These are phyloP conservation scores for Rhizophlyctis rosea DNA, from an alignment of 192 early-diverging fungal species.

Conservation along the genomic window DNA sequence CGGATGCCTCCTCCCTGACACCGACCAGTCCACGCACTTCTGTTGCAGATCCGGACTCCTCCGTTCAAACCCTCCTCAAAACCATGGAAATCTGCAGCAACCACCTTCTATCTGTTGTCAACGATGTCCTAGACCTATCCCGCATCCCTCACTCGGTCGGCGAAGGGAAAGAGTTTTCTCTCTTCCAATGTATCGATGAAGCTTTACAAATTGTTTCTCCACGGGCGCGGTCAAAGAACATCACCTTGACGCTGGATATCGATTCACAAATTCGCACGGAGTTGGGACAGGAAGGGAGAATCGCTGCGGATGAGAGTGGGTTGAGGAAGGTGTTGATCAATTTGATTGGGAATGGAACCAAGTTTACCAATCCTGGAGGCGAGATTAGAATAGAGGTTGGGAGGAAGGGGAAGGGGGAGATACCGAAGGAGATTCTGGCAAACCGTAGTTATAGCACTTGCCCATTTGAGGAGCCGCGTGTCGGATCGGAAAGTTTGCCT, in stretches of 20 bases:
- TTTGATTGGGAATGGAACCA: neutral
- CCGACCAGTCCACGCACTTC: neutral
- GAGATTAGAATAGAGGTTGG: neutral
- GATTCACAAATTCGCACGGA: neutral
- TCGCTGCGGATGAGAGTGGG: neutral
- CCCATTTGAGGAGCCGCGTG: no score
- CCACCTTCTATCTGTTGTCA: conserved; percentile 4
- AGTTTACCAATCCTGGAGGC: neutral
- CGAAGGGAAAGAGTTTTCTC: neutral
- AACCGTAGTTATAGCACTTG: neutral
- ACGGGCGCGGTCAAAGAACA: neutral
- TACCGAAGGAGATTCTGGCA: neutral
- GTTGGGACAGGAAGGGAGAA: neutral
- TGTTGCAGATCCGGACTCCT: neutral
- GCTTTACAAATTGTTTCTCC: neutral
- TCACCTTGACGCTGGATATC: neutral
- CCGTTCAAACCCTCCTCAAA: neutral
- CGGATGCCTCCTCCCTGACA: no score
- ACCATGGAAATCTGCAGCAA: conserved; percentile 2
- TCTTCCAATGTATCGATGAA: conserved; percentile 2
- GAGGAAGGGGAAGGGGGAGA: neutral
- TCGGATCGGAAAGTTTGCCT: neutral
- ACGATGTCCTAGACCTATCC: conserved; percentile 5
- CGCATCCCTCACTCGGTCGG: neutral
- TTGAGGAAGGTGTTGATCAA: neutral